These are phyloP conservation scores for Flaveria ramosissima DNA, from an alignment of 129 eudicot species.

Conservation along the genomic window DNA sequence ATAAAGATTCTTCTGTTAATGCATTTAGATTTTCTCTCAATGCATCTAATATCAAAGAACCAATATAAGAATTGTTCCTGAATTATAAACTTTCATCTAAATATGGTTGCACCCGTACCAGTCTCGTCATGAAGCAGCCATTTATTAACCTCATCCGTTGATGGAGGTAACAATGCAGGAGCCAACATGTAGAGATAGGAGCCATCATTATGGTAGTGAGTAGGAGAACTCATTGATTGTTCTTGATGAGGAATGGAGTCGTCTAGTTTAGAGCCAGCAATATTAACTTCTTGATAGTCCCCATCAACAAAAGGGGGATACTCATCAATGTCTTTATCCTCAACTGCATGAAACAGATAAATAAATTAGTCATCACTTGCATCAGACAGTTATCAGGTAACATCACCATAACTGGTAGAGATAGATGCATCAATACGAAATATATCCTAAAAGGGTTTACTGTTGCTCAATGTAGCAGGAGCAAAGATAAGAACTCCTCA, in stretches of 20 bases:
- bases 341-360: conserved; percentile 36
- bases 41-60: conserved; percentile 29
- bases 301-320: conserved; percentile 40
- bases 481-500: conserved; percentile 1
- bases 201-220: conserved; percentile 59
- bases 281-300: conserved; percentile 34
- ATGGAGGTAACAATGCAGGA: conserved; percentile 76
- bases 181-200: conserved; percentile 71
- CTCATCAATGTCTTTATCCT: conserved; percentile 38
- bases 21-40: conserved; percentile 13
- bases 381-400: conserved; percentile 2
- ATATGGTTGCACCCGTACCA: conserved; percentile 34
- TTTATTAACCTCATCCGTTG: conserved; percentile 49
- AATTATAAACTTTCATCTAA: conserved; percentile 18
- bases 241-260: conserved; percentile 29
- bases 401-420: conserved; percentile 25
- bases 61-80: conserved; percentile 14
- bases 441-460: conserved; percentile 10
- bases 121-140: conserved; percentile 57
- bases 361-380: conserved; percentile 1
- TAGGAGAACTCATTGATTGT: conserved; percentile 50
- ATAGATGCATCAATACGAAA: background rate
- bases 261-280: conserved; percentile 26
- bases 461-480: conserved; percentile 4
- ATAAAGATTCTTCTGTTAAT: conserved; percentile 31